A percentile compares a stretch with the other conserved stretches of the same genome.
phyloP scores from a whole-genome alignment of 1,284 basidiomycete species.

The Moesziomyces sp. region DNA sequence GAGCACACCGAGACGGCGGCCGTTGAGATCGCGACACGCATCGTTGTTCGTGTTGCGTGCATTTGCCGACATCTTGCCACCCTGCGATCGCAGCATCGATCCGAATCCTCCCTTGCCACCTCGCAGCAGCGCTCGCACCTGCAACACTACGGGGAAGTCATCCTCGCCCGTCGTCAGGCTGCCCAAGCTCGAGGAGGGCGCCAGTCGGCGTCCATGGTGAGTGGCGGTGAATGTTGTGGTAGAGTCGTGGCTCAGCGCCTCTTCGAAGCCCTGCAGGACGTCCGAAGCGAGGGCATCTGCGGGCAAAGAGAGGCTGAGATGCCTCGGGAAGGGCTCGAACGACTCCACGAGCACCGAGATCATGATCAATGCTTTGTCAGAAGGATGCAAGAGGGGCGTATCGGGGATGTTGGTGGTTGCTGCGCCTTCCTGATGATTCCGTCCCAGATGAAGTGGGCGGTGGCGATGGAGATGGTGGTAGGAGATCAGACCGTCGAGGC shows the following conservation, averaged over 20 bases:
- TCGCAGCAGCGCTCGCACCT: constrained; percentile 66
- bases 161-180: constrained; percentile 4
- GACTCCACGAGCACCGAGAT: constrained; percentile 39
- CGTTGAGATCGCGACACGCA: constrained; percentile 91
- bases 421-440: too few relatives aligned
- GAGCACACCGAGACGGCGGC: constrained; percentile 87
- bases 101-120: constrained; percentile 99
- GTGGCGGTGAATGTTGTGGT: constrained; percentile 20
- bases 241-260: constrained; percentile 5
- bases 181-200: constrained; percentile 1
- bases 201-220: constrained; percentile 20
- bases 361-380: constrained; percentile 4
- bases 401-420: too few relatives aligned
- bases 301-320: constrained; percentile 41
- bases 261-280: constrained; percentile 29
- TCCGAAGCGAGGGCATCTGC: constrained; percentile 31
- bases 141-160: constrained; percentile 34
- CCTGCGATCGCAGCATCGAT: constrained; percentile 92
- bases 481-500: background rate
- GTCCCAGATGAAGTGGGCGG: background rate
- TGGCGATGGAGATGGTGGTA: background rate
- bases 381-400: too few relatives aligned
- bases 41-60: constrained; percentile 78
- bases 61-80: constrained; percentile 91
- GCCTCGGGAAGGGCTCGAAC: constrained; percentile 40